Evolutionary conservation across 371 early-diverging fungal species (phyloP).

Genomic region (Mucor plumbeus): DNA sequence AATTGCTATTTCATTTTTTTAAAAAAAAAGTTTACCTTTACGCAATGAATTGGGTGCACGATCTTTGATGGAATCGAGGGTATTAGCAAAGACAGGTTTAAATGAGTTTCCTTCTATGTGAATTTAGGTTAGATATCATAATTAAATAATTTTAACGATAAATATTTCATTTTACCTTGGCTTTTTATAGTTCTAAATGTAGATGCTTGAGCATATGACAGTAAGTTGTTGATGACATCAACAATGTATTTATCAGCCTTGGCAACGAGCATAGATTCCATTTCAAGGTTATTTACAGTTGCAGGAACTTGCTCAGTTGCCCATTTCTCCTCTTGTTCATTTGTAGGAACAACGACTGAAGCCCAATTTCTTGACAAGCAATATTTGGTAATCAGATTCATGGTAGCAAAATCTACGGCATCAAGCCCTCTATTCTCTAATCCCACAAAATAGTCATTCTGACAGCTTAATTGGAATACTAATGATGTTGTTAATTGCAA

Average conservation of each 20-base stretch:
- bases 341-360: constrained; percentile 19
- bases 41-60: constrained; percentile 4
- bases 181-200: constrained; percentile 31
- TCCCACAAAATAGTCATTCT: constrained; percentile 28
- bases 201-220: constrained; percentile 50
- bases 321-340: constrained; percentile 19
- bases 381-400: constrained; percentile 25
- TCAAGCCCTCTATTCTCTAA: constrained; percentile 19
- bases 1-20: too few relatives aligned
- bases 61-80: constrained; percentile 16
- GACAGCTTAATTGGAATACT: constrained; percentile 49
- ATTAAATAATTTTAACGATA: not conserved
- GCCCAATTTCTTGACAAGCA: constrained; percentile 20
- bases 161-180: not conserved
- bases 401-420: constrained; percentile 10
- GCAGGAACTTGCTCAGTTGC: constrained; percentile 12
- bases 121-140: not conserved
- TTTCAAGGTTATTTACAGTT: constrained; percentile 1
- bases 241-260: constrained; percentile 23
- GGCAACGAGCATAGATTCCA: not conserved
- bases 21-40: not conserved
- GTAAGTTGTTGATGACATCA: constrained; percentile 35
- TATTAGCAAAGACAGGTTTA: constrained; percentile 25
- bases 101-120: not conserved
- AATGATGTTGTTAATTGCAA: constrained; percentile 47